Conservation (phyloP, 1,284 basidiomycete species). For the Trametes hirsuta region DNA sequence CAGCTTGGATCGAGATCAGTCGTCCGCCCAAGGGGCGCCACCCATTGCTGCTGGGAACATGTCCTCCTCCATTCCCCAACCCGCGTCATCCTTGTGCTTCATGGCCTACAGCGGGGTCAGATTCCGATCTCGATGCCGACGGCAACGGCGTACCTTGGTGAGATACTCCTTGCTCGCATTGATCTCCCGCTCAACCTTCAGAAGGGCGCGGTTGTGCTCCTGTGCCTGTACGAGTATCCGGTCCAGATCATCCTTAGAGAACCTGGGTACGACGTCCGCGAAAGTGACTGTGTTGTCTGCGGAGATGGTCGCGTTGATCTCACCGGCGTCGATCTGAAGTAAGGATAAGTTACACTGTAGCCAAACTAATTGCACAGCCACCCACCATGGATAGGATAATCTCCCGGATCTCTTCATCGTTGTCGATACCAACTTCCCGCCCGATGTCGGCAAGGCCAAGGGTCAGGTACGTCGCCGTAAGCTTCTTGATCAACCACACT, state of each 20-base stretch:
- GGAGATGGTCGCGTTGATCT: conserved; percentile 68
- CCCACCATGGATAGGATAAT: conserved; percentile 75
- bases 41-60: conserved; percentile 20
- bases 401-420: conserved; percentile 55
- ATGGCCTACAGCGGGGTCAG: conserved; percentile 27
- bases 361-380: conserved; percentile 6
- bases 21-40: conserved; percentile 26
- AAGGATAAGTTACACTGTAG: neutral
- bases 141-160: conserved; percentile 51
- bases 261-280: conserved; percentile 60
- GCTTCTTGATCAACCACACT: conserved; percentile 73
- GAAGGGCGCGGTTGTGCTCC: conserved; percentile 54
- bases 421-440: conserved; percentile 57
- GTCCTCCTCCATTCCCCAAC: conserved; percentile 34
- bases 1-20: neutral
- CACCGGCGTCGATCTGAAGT: conserved; percentile 65
- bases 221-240: conserved; percentile 63
- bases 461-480: conserved; percentile 80
- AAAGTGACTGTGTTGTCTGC: conserved; percentile 73
- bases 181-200: conserved; percentile 57
- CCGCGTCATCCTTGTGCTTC: conserved; percentile 35
- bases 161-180: conserved; percentile 68
- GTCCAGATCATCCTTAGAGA: conserved; percentile 70
- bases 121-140: neutral
- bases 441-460: conserved; percentile 74